Base-by-base conservation (phyloP, 345 rosid species). In the Ceriops tagal region DNA sequence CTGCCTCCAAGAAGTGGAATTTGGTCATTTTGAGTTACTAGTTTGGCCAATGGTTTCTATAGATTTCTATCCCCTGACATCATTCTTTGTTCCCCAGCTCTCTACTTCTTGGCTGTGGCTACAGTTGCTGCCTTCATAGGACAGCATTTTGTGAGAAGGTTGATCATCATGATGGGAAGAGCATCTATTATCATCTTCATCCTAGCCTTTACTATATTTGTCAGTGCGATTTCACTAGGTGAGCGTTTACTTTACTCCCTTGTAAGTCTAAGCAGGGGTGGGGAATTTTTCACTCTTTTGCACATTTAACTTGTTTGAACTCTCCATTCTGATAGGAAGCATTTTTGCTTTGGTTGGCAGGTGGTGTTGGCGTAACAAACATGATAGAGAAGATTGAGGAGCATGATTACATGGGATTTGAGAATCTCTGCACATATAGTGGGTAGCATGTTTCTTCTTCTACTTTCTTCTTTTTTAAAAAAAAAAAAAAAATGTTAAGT, bases 161-260 rank as follows among this genome's bases (percentile, higher is more conserved):
- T 84, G 64, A 75, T 84, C 68, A 71, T 73, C 24, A 16, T 82
- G 46, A 64, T 75, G 3, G 88, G 88, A 55, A 80, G 88, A 69
- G 88, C 88, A 15, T 84, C 88, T 1, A 70, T 84, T 24, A 84
- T 84, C 68, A 82, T 84, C 71, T 84, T 84, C 82, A 76, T 84
- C 59, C 74, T 84, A 37, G 84, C 88, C 32, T 82, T 74, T 57
- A 84, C 80, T 20, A 80, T 84, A 66, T 73, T 82, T 43, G 65
- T 82, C 34, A 84, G 88, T 26, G 88, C 88, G 30, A 69, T 84
- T 70, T 75, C 84, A 13, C 81, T 84, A 57, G 88, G 88, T 84
- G 43, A 76, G 82, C 7, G 55, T 62, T 7, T 11, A 28, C 24
- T 39, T 13, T 39, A 26, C 22, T 28, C 15, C 26, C 18, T 5